Percentiles rank a stretch among this genome's conserved stretches.
Conservation (phyloP, 2,329 filamentous ascomycete genomes). For the Colletotrichum sp. region DNA sequence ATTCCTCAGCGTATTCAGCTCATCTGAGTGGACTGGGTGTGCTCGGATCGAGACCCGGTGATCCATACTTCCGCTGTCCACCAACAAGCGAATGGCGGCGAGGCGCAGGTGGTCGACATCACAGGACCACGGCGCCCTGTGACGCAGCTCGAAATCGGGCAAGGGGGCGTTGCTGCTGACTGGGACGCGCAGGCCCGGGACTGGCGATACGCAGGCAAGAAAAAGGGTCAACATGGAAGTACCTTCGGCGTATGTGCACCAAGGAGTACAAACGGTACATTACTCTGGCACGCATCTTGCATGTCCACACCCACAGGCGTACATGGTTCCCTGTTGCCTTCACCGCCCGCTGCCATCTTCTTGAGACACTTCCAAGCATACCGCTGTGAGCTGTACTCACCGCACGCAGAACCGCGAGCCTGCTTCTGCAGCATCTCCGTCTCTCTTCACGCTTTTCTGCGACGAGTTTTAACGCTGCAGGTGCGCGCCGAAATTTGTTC, state of each 20-base stretch:
- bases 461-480: background rate
- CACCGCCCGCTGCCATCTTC: background rate
- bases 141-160: constrained; percentile 3
- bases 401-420: background rate
- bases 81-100: constrained; percentile 4
- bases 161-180: background rate
- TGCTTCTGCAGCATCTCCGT: background rate
- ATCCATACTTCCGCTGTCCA: constrained; percentile 5
- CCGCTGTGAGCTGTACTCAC: background rate
- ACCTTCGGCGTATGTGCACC: background rate
- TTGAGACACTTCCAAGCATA: background rate
- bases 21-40: background rate
- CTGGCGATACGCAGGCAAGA: background rate
- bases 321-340: background rate
- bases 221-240: background rate
- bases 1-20: constrained; percentile 13
- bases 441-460: background rate
- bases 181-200: background rate
- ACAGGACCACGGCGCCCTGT: constrained; percentile 19
- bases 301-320: background rate
- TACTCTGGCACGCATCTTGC: background rate
- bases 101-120: constrained; percentile 20
- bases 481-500: background rate
- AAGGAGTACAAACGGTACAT: background rate
- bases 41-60: constrained; percentile 4